Conservation (phyloP, 1,284 basidiomycete genomes). For the Ustilago cynodontis region DNA sequence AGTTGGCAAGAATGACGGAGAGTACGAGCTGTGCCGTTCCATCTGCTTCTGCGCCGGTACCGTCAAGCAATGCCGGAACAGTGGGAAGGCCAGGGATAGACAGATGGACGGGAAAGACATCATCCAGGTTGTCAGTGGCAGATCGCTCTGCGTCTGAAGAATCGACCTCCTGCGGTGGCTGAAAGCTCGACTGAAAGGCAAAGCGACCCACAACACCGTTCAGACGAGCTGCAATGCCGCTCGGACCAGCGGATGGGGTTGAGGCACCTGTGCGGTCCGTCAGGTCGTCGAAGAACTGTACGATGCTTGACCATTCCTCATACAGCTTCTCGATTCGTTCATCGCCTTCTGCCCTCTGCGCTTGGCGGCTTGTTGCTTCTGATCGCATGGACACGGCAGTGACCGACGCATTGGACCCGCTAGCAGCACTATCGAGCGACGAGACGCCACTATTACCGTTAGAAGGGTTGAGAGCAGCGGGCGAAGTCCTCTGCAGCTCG, state of each 20-base stretch:
- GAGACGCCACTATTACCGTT: slow-evolving; percentile 11
- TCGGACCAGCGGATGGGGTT: slow-evolving; percentile 4
- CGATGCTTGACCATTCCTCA: slow-evolving; percentile 63
- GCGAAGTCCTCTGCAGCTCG: slow-evolving; percentile 77
- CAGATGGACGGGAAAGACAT: slow-evolving; percentile 49
- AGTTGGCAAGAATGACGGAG: slow-evolving; percentile 87
- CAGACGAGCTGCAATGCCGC: slow-evolving; percentile 21
- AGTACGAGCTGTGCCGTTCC: slow-evolving; percentile 84
- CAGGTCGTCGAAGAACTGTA: slow-evolving; percentile 45
- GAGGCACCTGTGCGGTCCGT: neutral
- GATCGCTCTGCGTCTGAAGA: slow-evolving; percentile 11
- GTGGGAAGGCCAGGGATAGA: slow-evolving; percentile 57
- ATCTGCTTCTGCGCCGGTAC: slow-evolving; percentile 72
- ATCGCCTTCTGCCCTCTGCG: slow-evolving; percentile 56
- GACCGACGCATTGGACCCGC: slow-evolving; percentile 42
- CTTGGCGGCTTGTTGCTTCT: slow-evolving; percentile 18
- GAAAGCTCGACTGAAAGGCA: slow-evolving; percentile 52
- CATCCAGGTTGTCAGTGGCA: slow-evolving; percentile 27
- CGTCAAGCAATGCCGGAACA: slow-evolving; percentile 24
- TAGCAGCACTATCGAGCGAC: slow-evolving; percentile 29
- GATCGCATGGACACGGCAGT: slow-evolving; percentile 41
- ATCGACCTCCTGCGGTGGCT: slow-evolving; percentile 30
- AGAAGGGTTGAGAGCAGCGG: slow-evolving; percentile 7
- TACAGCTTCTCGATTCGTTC: slow-evolving; percentile 67
- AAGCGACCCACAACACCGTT: slow-evolving; percentile 33